A percentile compares a stretch with the other conserved stretches of the same genome.
Conservation (phyloP, 768 basidiomycete genomes). For the Coprinopsis cinerea region DNA sequence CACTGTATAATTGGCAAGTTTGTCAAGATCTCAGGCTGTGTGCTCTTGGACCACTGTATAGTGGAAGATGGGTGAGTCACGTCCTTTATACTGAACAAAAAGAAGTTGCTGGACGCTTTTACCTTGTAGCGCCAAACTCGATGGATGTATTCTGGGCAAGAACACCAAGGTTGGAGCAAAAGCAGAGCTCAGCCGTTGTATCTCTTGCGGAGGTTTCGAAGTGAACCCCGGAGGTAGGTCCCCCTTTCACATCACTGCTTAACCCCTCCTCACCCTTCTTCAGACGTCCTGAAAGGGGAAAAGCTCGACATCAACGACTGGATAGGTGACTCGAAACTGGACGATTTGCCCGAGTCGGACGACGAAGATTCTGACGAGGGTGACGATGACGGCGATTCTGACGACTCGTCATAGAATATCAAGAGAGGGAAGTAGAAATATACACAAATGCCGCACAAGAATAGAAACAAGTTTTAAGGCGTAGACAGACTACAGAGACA, state of each 20-base stretch:
- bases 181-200: conserved; percentile 60
- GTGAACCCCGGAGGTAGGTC: conserved; percentile 53
- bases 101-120: not conserved
- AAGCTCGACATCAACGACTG: conserved; percentile 33
- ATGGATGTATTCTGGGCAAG: conserved; percentile 69
- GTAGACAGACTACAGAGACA: conserved; percentile 13
- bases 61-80: conserved; percentile 74
- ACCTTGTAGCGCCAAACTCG: conserved; percentile 58
- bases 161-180: conserved; percentile 68
- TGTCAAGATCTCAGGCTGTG: conserved; percentile 76
- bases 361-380: conserved; percentile 3
- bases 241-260: not conserved
- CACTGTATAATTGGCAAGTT: conserved; percentile 83
- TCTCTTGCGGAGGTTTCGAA: conserved; percentile 78
- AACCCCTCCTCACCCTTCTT: not conserved
- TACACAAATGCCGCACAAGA: not conserved
- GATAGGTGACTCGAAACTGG: conserved; percentile 20
- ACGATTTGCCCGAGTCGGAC: no score
- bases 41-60: conserved; percentile 85
- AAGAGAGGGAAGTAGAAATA: not conserved
- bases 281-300: conserved; percentile 48
- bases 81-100: conserved; percentile 4
- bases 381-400: conserved; percentile 8
- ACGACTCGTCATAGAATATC: not conserved
- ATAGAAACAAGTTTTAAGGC: not conserved